phyloP scores from a whole-genome alignment of 83 land plant genomes.

The Diphasiastrum complanatum region DNA sequence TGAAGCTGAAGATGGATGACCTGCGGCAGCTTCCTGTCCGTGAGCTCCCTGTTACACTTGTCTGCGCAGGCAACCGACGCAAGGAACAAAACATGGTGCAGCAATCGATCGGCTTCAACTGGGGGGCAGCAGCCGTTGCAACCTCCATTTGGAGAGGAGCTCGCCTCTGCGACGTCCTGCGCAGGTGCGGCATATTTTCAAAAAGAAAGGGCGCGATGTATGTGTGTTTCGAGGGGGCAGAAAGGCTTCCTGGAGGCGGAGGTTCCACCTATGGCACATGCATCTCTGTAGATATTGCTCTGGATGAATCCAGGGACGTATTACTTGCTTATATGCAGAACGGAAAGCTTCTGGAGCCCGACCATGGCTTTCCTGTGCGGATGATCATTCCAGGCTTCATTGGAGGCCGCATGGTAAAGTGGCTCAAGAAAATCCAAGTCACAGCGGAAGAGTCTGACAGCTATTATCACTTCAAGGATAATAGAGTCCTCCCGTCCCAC shows the following conservation, averaged over 20 bases:
- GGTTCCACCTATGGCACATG: conserved; percentile 17
- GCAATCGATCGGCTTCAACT: conserved; percentile 21
- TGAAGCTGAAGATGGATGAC: conserved; percentile 17
- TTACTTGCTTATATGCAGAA: conserved; percentile 27
- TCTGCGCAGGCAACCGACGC: conserved; percentile 22
- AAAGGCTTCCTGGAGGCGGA: conserved; percentile 12
- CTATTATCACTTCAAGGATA: conserved; percentile 22
- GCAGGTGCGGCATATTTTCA: conserved; percentile 5
- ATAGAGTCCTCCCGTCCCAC: conserved; percentile 19
- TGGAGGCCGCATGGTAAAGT: conserved; percentile 25
- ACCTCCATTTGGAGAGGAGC: conserved; percentile 24
- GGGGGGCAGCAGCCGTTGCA: conserved; percentile 23
- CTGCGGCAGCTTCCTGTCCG: conserved; percentile 14
- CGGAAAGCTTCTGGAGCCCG: conserved; percentile 17
- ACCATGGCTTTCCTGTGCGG: conserved; percentile 27
- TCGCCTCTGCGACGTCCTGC: conserved; percentile 16
- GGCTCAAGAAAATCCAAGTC: conserved; percentile 14
- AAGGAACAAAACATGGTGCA: conserved; percentile 26
- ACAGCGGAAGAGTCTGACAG: conserved; percentile 18
- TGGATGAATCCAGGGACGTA: conserved; percentile 22
- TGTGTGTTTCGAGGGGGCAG: conserved; percentile 22
- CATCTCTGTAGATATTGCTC: conserved; percentile 10
- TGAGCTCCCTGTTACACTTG: conserved; percentile 22
- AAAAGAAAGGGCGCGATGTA: conserved; percentile 16
- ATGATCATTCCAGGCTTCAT: conserved; percentile 22